Base-by-base conservation (phyloP, 2,329 filamentous ascomycete genomes). In the Botrytis aclada region DNA sequence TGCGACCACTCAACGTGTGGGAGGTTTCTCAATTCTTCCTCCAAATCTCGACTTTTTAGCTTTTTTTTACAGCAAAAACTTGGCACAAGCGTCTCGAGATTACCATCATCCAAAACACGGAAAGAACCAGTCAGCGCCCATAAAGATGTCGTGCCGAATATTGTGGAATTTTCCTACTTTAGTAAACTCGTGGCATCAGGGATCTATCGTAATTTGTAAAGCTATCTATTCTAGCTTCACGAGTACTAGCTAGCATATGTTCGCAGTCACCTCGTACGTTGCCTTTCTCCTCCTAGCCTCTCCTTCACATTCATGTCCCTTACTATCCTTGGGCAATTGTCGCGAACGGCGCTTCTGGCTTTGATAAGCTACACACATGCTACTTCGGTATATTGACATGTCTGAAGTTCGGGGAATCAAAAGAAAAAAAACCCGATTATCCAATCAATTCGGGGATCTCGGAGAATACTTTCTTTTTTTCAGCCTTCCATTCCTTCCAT, bases 401-500 rank as follows among this genome's bases (percentile, higher is more conserved):
- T 67, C 34, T 56, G 16, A 41, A 67, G 65, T 67, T 56, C 47
- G 65, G 47, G 34, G 39, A 67, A 29, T 37, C 29, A 56, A 56
- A 41, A 41, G 47, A 10, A 32, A 56, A 41, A 51, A 56, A 56
- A 39, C 32, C 25, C 45, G 29, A 63, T n/a, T 34, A 29, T 62
- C 56, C 56, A 70, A 70, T 70, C 69, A 70, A 70, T 51, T 47
- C 62, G 51, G 70, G 25, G 41, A 67, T 72, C 51, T 66, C 47
- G 62, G 62, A 54, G 58, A 67, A 67, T 58, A 45, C 22, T 41
- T 66, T 67, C 37, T 37, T 66, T 66, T 66, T 58, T 67, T 72
- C 70, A 58, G 61, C 70, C 62, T 58, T 66, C 70, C 61, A 60
- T 67, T 54, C 60, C 69, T 71, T 71, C 60, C 41, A 37, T 64